Evolutionary conservation across 768 basidiomycete species (phyloP).

Genomic region (Lactarius hengduanensis): DNA sequence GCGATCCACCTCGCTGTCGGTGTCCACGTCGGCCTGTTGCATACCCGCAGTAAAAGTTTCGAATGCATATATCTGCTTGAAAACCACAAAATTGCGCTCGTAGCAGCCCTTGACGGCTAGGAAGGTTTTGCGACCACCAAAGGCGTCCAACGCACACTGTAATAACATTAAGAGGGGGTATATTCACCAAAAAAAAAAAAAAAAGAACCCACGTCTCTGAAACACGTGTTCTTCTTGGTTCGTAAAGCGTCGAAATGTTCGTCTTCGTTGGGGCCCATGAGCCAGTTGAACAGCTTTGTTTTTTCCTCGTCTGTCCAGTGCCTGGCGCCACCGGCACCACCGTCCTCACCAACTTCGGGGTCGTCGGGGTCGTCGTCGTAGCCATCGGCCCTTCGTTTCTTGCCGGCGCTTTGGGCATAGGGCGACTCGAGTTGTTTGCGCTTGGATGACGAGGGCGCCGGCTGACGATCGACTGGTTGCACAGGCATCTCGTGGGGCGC

Average conservation of each 20-base stretch:
- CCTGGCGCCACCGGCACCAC: constrained; percentile 54
- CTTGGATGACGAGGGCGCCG: constrained; percentile 23
- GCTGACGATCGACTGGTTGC: constrained; percentile 27
- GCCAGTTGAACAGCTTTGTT: constrained; percentile 72
- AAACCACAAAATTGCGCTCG: constrained; percentile 80
- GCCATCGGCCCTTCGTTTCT: constrained; percentile 28
- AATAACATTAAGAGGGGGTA: constrained; percentile 1
- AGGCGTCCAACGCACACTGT: constrained; percentile 71
- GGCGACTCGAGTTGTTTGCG: constrained; percentile 27
- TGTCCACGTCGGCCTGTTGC: constrained; percentile 39
- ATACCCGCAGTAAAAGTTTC: constrained; percentile 51
- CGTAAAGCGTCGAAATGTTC: constrained; percentile 78
- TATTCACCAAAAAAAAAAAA: background rate
- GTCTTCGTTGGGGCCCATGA: constrained; percentile 68
- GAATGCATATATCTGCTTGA: constrained; percentile 78
- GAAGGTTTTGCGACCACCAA: constrained; percentile 75
- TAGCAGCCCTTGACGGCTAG: constrained; percentile 84
- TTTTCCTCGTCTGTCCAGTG: constrained; percentile 88
- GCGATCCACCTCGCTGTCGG: constrained; percentile 59
- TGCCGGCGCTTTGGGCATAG: constrained; percentile 19
- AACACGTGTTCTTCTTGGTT: constrained; percentile 79
- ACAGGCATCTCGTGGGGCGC: constrained; percentile 26
- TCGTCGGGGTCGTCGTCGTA: constrained; percentile 29
- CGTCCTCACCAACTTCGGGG: constrained; percentile 30
- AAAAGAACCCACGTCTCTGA: constrained; percentile 57